Base-by-base conservation (phyloP, 1,139 yeast species). In the Kodamaea alishanica region DNA sequence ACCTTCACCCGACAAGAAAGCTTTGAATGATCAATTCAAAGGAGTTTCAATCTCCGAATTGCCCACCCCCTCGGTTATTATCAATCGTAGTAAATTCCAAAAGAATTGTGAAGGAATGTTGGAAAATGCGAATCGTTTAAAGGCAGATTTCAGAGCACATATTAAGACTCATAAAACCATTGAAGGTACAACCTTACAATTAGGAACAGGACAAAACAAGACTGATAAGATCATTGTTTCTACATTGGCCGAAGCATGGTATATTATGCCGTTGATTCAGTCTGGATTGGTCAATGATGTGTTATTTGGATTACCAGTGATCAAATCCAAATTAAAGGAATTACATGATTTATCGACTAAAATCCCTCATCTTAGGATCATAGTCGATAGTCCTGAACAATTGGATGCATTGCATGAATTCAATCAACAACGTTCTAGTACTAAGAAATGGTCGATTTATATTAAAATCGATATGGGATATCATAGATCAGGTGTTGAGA, bases 131-230 rank as follows among this genome's bases (percentile, higher is more conserved):
- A 27, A 38, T 5, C 44, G 49, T 1, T 48, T 68, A 31, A 46
- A 48, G 40, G 72, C 63, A 6, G 61, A 55, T 12, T 82, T 77
- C 56, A 63, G 90, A 41, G 81, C 86, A 2, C 94, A 84, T 54
- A 78, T 85, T 24, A 85, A 85, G 60, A 85, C 94, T 1, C 90
- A 84, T 56, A 85, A 84, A 58, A 70, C 60, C 53, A 59, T 45
- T 37, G 77, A 54, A 55, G 75, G 63, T 30, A 58, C 53, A 12
- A 47, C 31, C 48, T 58, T 54, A 9, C 72, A 68, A 46, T 48
- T 67, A 41, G 52, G 50, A 4, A 35, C 53, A 0, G 50, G 46
- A 0, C 52, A 57, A 1, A 32, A 42, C 20, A 59, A 56, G 26
- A 65, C 76, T 9, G 68, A 67, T 41, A 63, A 71, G 33, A 70